A percentile compares a stretch with the other conserved stretches of the same genome.
Conservation (phyloP, 768 basidiomycete genomes). For the Mycena filopes region DNA sequence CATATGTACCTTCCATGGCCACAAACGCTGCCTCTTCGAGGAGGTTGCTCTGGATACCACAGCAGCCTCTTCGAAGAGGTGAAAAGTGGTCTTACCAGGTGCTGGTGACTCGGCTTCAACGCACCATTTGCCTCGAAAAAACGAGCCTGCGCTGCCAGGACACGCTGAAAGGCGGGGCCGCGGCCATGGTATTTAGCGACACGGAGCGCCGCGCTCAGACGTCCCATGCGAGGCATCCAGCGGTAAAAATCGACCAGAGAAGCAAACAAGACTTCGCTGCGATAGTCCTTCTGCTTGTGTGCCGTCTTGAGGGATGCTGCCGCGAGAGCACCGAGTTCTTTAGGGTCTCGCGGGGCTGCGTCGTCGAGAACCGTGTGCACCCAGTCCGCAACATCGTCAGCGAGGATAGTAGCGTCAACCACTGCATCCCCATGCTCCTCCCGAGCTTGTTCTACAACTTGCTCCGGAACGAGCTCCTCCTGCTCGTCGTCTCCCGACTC, state of each 20-base stretch:
- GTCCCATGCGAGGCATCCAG: slow-evolving; percentile 6
- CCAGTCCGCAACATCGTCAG: slow-evolving; percentile 7
- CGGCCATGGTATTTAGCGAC: slow-evolving; percentile 6
- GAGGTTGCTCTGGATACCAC: too few species aligned
- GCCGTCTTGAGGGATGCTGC: neutral
- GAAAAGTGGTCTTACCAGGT: neutral
- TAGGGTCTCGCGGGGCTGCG: neutral
- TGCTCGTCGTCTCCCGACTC: neutral
- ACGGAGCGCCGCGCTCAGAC: neutral
- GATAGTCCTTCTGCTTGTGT: neutral
- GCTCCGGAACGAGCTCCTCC: neutral
- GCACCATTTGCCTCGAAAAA: slow-evolving; percentile 6
- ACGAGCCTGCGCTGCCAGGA: slow-evolving; percentile 1
- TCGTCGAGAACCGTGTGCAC: neutral
- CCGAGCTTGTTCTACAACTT: neutral
- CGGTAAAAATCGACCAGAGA: slow-evolving; percentile 7
- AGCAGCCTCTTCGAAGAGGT: too few species aligned
- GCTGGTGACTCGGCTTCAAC: slow-evolving; percentile 1
- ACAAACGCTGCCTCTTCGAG: too few species aligned
- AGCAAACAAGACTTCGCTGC: slow-evolving; percentile 8
- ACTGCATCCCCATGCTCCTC: neutral
- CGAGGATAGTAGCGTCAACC: neutral
- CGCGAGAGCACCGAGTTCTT: neutral
- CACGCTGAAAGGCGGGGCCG: slow-evolving; percentile 7
- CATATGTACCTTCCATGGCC: too few species aligned